Evolutionary conservation across 257 asterid genomes (phyloP), one percentile per base, ranked within the genome.

Genomic region (Nicotiana obtusifolia): DNA sequence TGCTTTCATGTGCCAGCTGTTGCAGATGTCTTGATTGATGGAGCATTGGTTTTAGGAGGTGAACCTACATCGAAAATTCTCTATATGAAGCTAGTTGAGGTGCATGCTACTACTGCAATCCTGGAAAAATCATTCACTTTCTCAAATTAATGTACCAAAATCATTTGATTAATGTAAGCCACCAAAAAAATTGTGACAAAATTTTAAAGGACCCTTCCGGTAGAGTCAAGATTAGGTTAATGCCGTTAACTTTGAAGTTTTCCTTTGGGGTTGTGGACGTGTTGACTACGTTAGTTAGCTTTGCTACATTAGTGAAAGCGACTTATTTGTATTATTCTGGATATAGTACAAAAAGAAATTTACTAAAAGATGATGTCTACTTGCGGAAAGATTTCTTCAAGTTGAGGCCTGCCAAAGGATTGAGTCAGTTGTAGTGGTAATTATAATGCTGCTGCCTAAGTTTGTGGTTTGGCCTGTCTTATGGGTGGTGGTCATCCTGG

Each of bases 1-100:
- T 86, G 80, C 84, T 90, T 77, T 88, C 57, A 24, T 73, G 60
- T 52, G 59, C 28, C 97, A 96, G 99, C 99, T 87, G 97, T 96
- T 76, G 98, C 97, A 33, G 99, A 93, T 88, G 97, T 93, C 87
- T 93, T 96, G 84, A 92, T 96, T 84, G 97, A 94, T 87, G 99
- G 98, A 65, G 97, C 98, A 81, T 86, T 96, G 81, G 97, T 94
- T 78, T 87, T 96, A 89, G 99, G 99, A 61, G 99, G 99, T 33
- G 97, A 96, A 88, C 92, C 91, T 76, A 83, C 98, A 9, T 87
- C 94, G 85, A 91, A 88, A 89, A 91, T 96, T 86, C 96, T 96
- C 80, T 93, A 91, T 86, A 79, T 89, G 92, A 96, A 92, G 92
- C 95, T 96, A 82, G 90, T 91, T 78, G 98, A 96, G 99, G 99